Percentiles rank a stretch among this genome's conserved stretches.
phyloP scores from a whole-genome alignment of 257 asterid genomes.

The Solanum bulbocastanum region DNA sequence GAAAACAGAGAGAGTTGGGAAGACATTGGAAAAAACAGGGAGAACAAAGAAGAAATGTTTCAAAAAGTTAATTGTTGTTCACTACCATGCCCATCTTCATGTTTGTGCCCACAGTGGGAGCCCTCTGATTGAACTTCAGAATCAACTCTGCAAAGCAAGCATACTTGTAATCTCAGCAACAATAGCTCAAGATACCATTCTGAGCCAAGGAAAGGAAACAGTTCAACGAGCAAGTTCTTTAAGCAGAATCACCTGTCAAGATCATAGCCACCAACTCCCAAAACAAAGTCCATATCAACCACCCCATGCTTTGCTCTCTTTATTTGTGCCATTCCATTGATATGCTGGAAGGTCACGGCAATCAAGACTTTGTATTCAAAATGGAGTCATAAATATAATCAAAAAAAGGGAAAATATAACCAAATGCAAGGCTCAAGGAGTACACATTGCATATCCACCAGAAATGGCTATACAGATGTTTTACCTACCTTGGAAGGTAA shows the following conservation, averaged over 20 bases:
- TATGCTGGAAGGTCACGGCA: slow-evolving; percentile 34
- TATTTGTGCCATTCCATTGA: slow-evolving; percentile 81
- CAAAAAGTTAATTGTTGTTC: slow-evolving; percentile 2
- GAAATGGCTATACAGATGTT: neutral
- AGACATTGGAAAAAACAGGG: neutral
- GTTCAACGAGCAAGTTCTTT: neutral
- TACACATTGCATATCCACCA: neutral
- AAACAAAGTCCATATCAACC: slow-evolving; percentile 91
- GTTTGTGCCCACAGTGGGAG: slow-evolving; percentile 55
- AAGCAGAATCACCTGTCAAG: slow-evolving; percentile 61
- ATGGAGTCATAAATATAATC: neutral
- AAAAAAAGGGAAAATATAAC: neutral
- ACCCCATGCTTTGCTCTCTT: slow-evolving; percentile 61
- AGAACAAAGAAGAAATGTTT: neutral
- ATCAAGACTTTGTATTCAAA: neutral
- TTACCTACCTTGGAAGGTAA: neutral
- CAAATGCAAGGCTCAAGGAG: neutral
- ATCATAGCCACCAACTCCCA: slow-evolving; percentile 97
- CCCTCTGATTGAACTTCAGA: slow-evolving; percentile 61
- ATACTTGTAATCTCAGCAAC: neutral
- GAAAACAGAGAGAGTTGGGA: neutral
- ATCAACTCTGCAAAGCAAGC: slow-evolving; percentile 51
- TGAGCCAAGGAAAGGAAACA: neutral
- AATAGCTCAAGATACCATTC: neutral
- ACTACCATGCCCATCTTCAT: slow-evolving; percentile 55